Conservation (phyloP, 2,329 filamentous ascomycete genomes). For the Fusarium humuli region DNA sequence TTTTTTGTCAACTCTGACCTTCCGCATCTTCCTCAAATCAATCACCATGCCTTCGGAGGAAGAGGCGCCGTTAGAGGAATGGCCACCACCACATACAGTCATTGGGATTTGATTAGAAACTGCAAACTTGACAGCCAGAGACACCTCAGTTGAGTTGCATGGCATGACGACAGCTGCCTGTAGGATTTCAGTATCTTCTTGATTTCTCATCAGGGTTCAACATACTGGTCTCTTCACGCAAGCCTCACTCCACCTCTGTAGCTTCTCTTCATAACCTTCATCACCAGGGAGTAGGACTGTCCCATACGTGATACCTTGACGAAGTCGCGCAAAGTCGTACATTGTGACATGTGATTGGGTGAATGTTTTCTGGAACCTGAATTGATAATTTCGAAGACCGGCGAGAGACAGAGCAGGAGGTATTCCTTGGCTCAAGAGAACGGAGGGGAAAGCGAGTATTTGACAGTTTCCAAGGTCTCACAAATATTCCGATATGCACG, state of each 20-base stretch:
- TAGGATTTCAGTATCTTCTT: neutral
- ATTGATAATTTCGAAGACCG: neutral
- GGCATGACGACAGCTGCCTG: slow-evolving; percentile 58
- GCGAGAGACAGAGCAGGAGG: neutral
- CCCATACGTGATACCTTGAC: slow-evolving; percentile 30
- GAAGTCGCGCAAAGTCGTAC: slow-evolving; percentile 33
- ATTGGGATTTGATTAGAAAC: slow-evolving; percentile 57
- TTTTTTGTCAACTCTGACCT: slow-evolving; percentile 59
- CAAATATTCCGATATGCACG: slow-evolving; percentile 13
- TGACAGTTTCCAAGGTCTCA: slow-evolving; percentile 23
- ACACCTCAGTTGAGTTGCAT: slow-evolving; percentile 51
- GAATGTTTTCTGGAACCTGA: neutral
- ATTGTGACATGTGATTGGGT: slow-evolving; percentile 19
- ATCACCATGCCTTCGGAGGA: slow-evolving; percentile 66
- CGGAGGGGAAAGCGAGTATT: slow-evolving; percentile 26
- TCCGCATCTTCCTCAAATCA: slow-evolving; percentile 63
- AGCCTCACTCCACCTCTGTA: slow-evolving; percentile 53
- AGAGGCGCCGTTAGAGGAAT: slow-evolving; percentile 63
- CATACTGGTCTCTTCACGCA: slow-evolving; percentile 51
- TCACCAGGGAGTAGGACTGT: slow-evolving; percentile 48
- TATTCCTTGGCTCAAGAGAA: neutral
- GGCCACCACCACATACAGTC: slow-evolving; percentile 65
- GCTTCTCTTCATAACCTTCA: slow-evolving; percentile 47
- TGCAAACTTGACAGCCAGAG: slow-evolving; percentile 42
- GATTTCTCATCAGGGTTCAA: neutral